Percentiles rank a stretch among this genome's conserved stretches.
Conservation (phyloP, 2,329 filamentous ascomycete species). For the Graphilbum ipis-grandicollis region DNA sequence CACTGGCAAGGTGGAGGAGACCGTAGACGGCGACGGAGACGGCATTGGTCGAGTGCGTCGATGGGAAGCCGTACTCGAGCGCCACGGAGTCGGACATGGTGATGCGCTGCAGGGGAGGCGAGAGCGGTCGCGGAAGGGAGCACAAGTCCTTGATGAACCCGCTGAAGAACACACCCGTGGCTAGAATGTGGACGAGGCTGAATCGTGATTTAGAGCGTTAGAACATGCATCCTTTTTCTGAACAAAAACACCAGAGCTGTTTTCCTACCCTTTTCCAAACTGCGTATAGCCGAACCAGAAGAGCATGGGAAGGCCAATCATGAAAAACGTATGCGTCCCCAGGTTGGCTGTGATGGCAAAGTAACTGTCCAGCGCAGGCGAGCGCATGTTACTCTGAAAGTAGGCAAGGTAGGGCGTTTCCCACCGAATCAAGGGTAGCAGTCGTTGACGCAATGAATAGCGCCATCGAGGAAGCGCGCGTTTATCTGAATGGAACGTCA, state of each 20-base stretch:
- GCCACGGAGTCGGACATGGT: slow-evolving; percentile 95
- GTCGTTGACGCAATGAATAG: slow-evolving; percentile 61
- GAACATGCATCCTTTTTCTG: too few relatives aligned
- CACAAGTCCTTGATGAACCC: slow-evolving; percentile 90
- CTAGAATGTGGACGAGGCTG: slow-evolving; percentile 58
- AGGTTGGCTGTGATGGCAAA: slow-evolving; percentile 95
- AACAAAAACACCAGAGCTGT: too few relatives aligned
- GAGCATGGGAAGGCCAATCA: slow-evolving; percentile 82
- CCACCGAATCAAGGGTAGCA: slow-evolving; percentile 78
- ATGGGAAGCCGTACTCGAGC: slow-evolving; percentile 93
- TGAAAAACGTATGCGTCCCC: slow-evolving; percentile 97
- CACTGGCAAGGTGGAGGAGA: slow-evolving; percentile 53
- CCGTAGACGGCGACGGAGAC: slow-evolving; percentile 76
- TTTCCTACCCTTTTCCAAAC: slow-evolving; percentile 67
- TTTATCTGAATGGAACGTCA: slow-evolving; percentile 40
- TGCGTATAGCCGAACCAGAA: slow-evolving; percentile 90
- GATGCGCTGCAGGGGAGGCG: slow-evolving; percentile 81
- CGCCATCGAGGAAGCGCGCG: slow-evolving; percentile 75
- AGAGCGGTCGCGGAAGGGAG: slow-evolving; percentile 80
- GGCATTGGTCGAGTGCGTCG: slow-evolving; percentile 92
- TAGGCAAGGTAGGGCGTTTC: slow-evolving; percentile 89
- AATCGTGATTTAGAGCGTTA: too few relatives aligned
- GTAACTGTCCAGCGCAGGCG: slow-evolving; percentile 79
- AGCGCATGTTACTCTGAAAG: slow-evolving; percentile 64
- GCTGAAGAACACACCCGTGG: slow-evolving; percentile 67